Evolutionary conservation across 2,329 filamentous ascomycete genomes (phyloP), one percentile per base, ranked within the genome.

Genomic region (Arthrobotrys pseudoclavata): DNA sequence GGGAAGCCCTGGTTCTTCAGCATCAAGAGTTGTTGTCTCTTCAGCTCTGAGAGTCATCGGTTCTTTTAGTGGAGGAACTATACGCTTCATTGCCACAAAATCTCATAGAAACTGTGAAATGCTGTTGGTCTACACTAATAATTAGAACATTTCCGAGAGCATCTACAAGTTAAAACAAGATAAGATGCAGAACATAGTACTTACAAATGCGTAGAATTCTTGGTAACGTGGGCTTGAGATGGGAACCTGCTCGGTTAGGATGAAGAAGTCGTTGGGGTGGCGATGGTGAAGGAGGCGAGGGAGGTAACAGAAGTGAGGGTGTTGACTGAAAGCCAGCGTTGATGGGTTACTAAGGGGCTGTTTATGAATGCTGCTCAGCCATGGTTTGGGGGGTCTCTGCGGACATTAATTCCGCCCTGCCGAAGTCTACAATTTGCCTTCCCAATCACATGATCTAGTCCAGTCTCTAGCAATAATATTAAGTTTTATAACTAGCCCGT

Each of bases 371-470:
- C 13, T 26, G 29, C 29, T 40, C 31, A 57, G 29, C 31, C 29
- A 29, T n/a, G 40, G 9, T 20, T 57, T 57, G 53, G 15, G 53
- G 29, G 18, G 31, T 10, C 29, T 13, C 24, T 7, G 9, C 24
- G 18, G 18, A 55, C 52, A 18, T n/a, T 40, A 7, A 40, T 22
- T 24, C 18, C n/a, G 29, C 53, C 18, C 53, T 15, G 15, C 3
- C 29, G 52, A 55, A 26, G 52, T 15, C 29, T 55, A 37, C 26
- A n/a, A 55, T 55, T n/a, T 55, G 31, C n/a, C 52, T 24, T 13
- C 52, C 29, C 12, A 55, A 20, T 37, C 52, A 55, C 52, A 55
- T n/a, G n/a, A n/a, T n/a, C n/a, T n/a, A n/a, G n/a, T n/a, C n/a
- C n/a, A n/a, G n/a, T n/a, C n/a, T n/a, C n/a, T n/a, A n/a, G n/a